phyloP scores from a whole-genome alignment of 2,329 filamentous ascomycete genomes.

The Leptodontidium sp. region DNA sequence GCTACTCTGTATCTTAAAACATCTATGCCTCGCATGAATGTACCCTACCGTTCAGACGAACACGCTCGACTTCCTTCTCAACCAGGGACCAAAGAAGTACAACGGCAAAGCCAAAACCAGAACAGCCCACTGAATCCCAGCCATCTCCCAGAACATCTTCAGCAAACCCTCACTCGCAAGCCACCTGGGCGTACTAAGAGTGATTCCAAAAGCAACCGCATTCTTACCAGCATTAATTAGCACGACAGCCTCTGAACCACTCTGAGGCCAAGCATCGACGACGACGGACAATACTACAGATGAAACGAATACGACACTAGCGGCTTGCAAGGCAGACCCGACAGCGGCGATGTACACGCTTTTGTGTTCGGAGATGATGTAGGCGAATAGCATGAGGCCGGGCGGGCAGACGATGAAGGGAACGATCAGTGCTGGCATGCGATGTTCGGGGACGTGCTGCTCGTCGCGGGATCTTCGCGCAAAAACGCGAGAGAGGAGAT shows the following conservation, averaged over 20 bases:
- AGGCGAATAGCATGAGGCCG: slow-evolving; percentile 48
- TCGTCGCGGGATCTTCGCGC: slow-evolving; percentile 47
- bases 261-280: slow-evolving; percentile 46
- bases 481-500: slow-evolving; percentile 48
- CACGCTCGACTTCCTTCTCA: slow-evolving; percentile 26
- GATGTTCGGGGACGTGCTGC: slow-evolving; percentile 50
- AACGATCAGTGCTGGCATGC: slow-evolving; percentile 50
- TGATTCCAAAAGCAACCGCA: slow-evolving; percentile 39
- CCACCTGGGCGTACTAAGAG: slow-evolving; percentile 38
- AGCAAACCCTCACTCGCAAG: slow-evolving; percentile 43
- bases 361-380: slow-evolving; percentile 41
- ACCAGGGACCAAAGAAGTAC: slow-evolving; percentile 45
- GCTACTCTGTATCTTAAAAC: too few relatives aligned
- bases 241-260: slow-evolving; percentile 47
- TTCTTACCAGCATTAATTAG: slow-evolving; percentile 48
- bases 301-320: slow-evolving; percentile 46
- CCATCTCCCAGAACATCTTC: slow-evolving; percentile 50
- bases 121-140: slow-evolving; percentile 48
- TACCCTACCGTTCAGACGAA: slow-evolving; percentile 15
- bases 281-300: slow-evolving; percentile 49
- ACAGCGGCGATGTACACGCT: slow-evolving; percentile 43
- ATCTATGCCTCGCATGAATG: too few relatives aligned
- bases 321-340: slow-evolving; percentile 44
- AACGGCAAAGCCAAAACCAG: slow-evolving; percentile 45
- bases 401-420: slow-evolving; percentile 49